phyloP scores from a whole-genome alignment of 148 eudicot genomes.

The Rhododendron vialii region DNA sequence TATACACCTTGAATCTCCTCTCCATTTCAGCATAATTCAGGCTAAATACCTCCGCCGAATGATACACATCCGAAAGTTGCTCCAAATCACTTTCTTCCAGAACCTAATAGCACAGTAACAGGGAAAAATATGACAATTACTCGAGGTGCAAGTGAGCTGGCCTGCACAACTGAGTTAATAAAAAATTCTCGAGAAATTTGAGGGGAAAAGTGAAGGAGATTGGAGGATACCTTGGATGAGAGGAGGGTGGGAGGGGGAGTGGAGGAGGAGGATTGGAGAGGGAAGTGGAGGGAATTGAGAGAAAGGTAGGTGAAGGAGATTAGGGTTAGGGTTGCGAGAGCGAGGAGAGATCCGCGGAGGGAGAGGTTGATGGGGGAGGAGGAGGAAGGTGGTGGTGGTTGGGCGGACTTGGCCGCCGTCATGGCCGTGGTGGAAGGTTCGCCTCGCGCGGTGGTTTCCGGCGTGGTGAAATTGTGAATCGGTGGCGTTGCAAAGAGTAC shows the following conservation, averaged over 20 bases:
- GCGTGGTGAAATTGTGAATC: not conserved
- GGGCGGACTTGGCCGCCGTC: conserved; percentile 34
- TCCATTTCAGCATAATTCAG: conserved; percentile 72
- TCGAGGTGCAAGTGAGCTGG: not conserved
- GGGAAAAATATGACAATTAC: not conserved
- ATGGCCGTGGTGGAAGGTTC: conserved; percentile 13
- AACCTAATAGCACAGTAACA: conserved; percentile 7
- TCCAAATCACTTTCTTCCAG: conserved; percentile 14
- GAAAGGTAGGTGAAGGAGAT: conserved; percentile 65
- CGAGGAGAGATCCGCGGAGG: conserved; percentile 57
- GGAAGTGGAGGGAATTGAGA: conserved; percentile 47
- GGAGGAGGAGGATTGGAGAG: conserved; percentile 23
- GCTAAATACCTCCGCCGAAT: conserved; percentile 54
- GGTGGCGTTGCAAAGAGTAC: not conserved
- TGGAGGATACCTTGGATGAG: conserved; percentile 14
- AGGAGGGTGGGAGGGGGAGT: conserved; percentile 16
- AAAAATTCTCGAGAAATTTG: not conserved
- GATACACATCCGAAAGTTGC: conserved; percentile 44
- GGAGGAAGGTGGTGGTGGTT: conserved; percentile 27
- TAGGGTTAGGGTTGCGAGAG: conserved; percentile 57
- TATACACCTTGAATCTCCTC: conserved; percentile 76
- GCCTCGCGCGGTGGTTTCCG: not conserved
- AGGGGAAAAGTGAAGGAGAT: not conserved
- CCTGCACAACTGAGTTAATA: not conserved
- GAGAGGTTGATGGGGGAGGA: conserved; percentile 29